Evolutionary conservation across 352 stramenopile species (phyloP).

Genomic region (Plasmopara viticola): DNA sequence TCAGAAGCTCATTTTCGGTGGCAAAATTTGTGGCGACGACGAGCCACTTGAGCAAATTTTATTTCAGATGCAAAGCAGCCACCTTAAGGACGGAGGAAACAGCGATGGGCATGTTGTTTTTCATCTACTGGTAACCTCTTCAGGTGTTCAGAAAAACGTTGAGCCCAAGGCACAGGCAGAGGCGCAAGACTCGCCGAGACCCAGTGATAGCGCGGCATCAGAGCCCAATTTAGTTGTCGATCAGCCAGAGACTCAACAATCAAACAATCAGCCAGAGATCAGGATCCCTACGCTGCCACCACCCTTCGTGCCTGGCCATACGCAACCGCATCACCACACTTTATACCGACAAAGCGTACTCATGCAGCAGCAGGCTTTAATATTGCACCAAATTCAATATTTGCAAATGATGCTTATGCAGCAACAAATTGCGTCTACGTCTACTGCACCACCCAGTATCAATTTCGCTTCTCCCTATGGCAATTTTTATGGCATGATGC

Average conservation of each 20-base stretch:
- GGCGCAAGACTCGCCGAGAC: slow-evolving; percentile 25
- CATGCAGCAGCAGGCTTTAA: slow-evolving; percentile 73
- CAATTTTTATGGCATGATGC: slow-evolving; percentile 31
- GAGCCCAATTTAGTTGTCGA: slow-evolving; percentile 8
- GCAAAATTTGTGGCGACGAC: slow-evolving; percentile 75
- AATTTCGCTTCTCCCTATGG: slow-evolving; percentile 25
- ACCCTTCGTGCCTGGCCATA: slow-evolving; percentile 13
- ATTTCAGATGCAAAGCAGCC: slow-evolving; percentile 32
- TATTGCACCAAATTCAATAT: slow-evolving; percentile 79
- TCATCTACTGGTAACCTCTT: slow-evolving; percentile 59
- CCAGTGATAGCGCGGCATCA: slow-evolving; percentile 1
- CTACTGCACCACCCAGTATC: slow-evolving; percentile 1
- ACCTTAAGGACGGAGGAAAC: slow-evolving; percentile 20
- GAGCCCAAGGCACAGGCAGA: slow-evolving; percentile 10
- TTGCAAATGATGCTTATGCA: slow-evolving; percentile 61
- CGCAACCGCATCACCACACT: slow-evolving; percentile 37
- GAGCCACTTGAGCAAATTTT: slow-evolving; percentile 44
- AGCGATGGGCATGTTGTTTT: slow-evolving; percentile 51
- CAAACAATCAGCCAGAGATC: slow-evolving; percentile 6
- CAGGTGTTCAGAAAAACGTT: slow-evolving; percentile 9
- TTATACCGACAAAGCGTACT: slow-evolving; percentile 56
- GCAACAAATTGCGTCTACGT: slow-evolving; percentile 6
- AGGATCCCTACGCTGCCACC: neutral
- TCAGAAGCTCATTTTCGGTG: slow-evolving; percentile 84
- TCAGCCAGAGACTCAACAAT: slow-evolving; percentile 6